Base-by-base conservation (phyloP, 2,329 filamentous ascomycete genomes). In the Cytospora leucostoma region DNA sequence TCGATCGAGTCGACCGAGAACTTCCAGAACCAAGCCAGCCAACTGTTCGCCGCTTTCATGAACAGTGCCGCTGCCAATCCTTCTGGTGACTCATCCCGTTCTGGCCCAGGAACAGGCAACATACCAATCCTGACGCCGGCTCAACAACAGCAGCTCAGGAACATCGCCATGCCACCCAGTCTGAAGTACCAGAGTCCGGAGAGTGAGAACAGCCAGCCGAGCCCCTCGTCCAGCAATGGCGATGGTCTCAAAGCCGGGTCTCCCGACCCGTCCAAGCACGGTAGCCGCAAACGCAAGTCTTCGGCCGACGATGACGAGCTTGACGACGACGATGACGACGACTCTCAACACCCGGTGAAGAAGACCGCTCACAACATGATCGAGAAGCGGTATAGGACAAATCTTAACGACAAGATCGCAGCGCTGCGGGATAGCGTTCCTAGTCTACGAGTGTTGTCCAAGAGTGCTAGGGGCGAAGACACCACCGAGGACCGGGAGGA, bases 361-460 rank as follows among this genome's bases (percentile, higher is more conserved):
- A 97, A 97, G 82, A 96, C 93, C 37, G 93, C 94, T 2, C 94
- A 98, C 77, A 98, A 97, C 76, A 95, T 98, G 84, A 97, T 98
- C 67, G 94, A 98, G 78, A 98, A 97, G 82, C 83, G 94, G 68
- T 98, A 98, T 76, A 88, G 94, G 70, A 97, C 92, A 60, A 98
- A 98, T 72, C 82, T 98, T 63, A 98, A 98, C 73, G 94, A 97
- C 74, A 98, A 98, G 79, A 98, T 98, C 70, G 90, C 93, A 53
- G 93, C 93, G 64, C 80, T 98, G 66, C 85, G 93, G 70, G 93
- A 97, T 74, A 96, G 92, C 72, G 93, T 98, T 15, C 94, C 94
- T 2, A 96, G 91, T 74, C 80, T 98, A 63, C 87, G 93, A 56
- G 91, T 93, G 69, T 92, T 93, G 85, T 87, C 88, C 44, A 92